Conservation (phyloP, 768 basidiomycete genomes). For the Lentinula aciculospora region DNA sequence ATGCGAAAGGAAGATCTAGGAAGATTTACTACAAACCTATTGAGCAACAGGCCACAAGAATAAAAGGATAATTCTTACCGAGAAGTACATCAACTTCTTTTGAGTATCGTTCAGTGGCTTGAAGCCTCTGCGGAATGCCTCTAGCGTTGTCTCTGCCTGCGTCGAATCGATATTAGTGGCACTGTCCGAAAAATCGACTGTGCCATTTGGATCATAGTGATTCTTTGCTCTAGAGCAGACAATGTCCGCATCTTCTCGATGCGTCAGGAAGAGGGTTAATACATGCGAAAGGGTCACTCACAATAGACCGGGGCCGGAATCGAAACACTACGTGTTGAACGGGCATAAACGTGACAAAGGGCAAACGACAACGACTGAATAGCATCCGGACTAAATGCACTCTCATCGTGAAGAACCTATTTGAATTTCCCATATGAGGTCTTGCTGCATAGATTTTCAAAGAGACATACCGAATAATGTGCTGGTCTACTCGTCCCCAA, state of each 20-base stretch:
- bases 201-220: conserved; percentile 64
- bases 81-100: conserved; percentile 56
- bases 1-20: too few species aligned
- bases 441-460: too few species aligned
- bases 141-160: conserved; percentile 34
- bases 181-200: conserved; percentile 53
- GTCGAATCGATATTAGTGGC: conserved; percentile 41
- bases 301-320: conserved; percentile 83
- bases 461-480: conserved; percentile 39
- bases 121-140: conserved; percentile 48
- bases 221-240: conserved; percentile 75
- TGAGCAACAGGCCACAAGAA: too few species aligned
- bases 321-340: conserved; percentile 75
- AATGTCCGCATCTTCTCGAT: conserved; percentile 45
- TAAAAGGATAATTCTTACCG: conserved; percentile 25
- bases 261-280: conserved; percentile 1
- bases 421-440: neutral
- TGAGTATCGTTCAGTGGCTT: conserved; percentile 49
- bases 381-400: conserved; percentile 32
- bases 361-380: conserved; percentile 67
- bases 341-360: conserved; percentile 63
- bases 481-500: conserved; percentile 58
- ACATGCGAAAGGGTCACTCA: conserved; percentile 30
- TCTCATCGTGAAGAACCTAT: conserved; percentile 26
- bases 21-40: too few species aligned